Evolutionary conservation across 805 yeast genomes (phyloP), one percentile per base, ranked within the genome.

Genomic region (Clavispora carvajalis): DNA sequence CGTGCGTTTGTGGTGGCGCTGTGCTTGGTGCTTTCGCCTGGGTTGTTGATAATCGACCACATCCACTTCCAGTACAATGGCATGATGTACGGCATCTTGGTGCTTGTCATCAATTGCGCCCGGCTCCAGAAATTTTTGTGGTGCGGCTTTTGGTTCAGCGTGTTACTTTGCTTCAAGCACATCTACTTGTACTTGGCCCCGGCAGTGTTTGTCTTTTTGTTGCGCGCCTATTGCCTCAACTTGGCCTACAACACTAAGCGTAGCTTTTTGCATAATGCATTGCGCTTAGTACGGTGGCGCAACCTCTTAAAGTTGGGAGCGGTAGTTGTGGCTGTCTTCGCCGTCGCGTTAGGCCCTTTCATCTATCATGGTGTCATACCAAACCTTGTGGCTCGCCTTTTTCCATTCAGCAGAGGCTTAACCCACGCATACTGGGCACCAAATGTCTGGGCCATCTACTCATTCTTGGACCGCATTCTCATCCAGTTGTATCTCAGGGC

Each of bases 381-480:
- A 0, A 78, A 86, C 46, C 62, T 93, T 13, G 36, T 87, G 7
- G 56, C 65, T 5, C 71, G 99, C 34, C 64, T 93, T 23, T 93
- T 93, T 63, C 99, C 99, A 5, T 91, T 91, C 58, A 83, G 95
- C 37, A 73, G 98, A 58, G 98, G 98, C 1, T 71, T 93, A 26
- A 93, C 97, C 4, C 99, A 93, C 63, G 96, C 98, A 0, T 93
- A 93, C 64, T 93, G 99, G 98, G 98, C 99, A 1, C 98, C 99
- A 12, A 93, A 93, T 55, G 69, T 89, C 35, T 93, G 99, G 99
- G 96, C 99, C 0, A 52, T 91, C 8, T 93, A 93, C 62, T 85
- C 97, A 2, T 83, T 86, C 48, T 45, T 73, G 11, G 99, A 93
- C 61, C 72, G 95, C 43, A 55, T 82, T 0, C 67, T 89, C 42